phyloP scores from a whole-genome alignment of 441 rosid species.

The Isatis lusitanica region DNA sequence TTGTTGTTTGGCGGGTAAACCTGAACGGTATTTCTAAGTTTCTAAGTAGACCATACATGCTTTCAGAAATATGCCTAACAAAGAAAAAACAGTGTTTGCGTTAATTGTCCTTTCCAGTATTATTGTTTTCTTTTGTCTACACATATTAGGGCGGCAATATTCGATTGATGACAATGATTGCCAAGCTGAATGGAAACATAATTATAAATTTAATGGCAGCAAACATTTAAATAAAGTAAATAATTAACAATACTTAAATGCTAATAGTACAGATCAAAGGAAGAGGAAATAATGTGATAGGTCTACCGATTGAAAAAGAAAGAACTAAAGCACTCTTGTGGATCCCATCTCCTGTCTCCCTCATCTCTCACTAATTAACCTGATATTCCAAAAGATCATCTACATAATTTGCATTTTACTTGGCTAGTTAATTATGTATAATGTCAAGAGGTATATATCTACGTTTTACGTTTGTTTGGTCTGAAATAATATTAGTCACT shows the following conservation, averaged over 20 bases:
- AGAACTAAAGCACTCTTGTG: slow-evolving; percentile 49
- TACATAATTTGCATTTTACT: slow-evolving; percentile 13
- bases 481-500: slow-evolving; percentile 8
- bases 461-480: slow-evolving; percentile 4
- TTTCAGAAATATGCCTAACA: background rate
- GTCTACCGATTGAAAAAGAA: slow-evolving; percentile 40
- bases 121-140: slow-evolving; percentile 10
- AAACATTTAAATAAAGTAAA: slow-evolving; percentile 12
- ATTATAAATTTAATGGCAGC: slow-evolving; percentile 33
- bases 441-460: too few species aligned
- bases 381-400: background rate
- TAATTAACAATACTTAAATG: slow-evolving; percentile 41
- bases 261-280: slow-evolving; percentile 49
- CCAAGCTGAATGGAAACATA: slow-evolving; percentile 56
- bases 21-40: background rate
- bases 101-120: background rate
- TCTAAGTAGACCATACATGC: background rate
- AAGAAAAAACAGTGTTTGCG: background rate
- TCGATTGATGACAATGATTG: slow-evolving; percentile 48
- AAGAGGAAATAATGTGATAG: slow-evolving; percentile 45
- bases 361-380: slow-evolving; percentile 33
- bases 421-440: background rate
- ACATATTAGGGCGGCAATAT: slow-evolving; percentile 27
- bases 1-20: background rate
- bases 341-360: slow-evolving; percentile 61